A percentile compares a stretch with the other conserved stretches of the same genome.
phyloP scores from a whole-genome alignment of 352 stramenopile genomes.

The Phytophthora brassicae region DNA sequence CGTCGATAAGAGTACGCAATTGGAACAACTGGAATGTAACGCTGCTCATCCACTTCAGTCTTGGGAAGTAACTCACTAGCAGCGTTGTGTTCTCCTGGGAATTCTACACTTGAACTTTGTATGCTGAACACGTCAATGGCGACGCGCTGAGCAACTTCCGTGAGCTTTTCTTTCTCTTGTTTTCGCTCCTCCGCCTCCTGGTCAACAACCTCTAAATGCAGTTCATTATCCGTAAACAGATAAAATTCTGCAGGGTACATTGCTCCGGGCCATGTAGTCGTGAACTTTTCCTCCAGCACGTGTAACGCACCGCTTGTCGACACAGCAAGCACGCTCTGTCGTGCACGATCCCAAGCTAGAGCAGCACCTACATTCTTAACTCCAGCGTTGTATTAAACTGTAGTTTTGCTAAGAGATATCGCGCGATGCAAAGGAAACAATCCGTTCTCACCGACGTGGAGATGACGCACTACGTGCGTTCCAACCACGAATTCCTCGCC shows the following conservation, averaged over 20 bases:
- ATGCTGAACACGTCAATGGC: conserved; percentile 56
- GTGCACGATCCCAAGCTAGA: conserved; percentile 55
- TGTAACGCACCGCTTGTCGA: conserved; percentile 70
- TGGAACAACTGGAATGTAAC: conserved; percentile 58
- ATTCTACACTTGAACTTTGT: conserved; percentile 7
- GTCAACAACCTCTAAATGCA: conserved; percentile 49
- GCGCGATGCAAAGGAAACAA: too few relatives aligned
- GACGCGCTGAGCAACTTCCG: conserved; percentile 11
- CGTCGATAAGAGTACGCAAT: conserved; percentile 58
- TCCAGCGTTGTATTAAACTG: conserved; percentile 67
- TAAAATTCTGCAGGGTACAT: conserved; percentile 87
- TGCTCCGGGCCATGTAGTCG: conserved; percentile 68
- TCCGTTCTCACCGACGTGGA: too few relatives aligned
- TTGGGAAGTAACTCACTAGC: conserved; percentile 4
- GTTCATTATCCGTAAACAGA: conserved; percentile 80
- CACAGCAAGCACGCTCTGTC: conserved; percentile 60
- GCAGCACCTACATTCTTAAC: conserved; percentile 76
- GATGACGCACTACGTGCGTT: too few relatives aligned
- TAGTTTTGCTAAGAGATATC: conserved; percentile 29
- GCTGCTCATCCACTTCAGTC: conserved; percentile 28
- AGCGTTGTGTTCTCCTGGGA: conserved; percentile 18
- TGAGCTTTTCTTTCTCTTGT: conserved; percentile 29
- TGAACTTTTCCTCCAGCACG: conserved; percentile 75
- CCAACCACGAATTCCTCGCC: too few relatives aligned
- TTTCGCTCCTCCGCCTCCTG: conserved; percentile 37